phyloP scores from a whole-genome alignment of 495 filamentous ascomycete genomes.

The Penicillium flavigenum region DNA sequence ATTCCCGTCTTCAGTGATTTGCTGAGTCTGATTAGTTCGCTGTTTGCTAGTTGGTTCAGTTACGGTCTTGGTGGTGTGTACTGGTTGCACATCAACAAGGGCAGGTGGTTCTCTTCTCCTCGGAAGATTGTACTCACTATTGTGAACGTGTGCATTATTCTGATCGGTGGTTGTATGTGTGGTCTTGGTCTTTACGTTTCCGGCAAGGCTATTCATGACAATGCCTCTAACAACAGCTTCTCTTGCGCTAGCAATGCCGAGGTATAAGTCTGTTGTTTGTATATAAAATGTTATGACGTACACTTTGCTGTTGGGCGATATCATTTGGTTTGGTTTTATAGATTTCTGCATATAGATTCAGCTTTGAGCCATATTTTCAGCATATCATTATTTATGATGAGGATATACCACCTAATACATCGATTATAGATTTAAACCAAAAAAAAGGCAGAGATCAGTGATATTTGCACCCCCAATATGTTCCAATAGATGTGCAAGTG shows the following conservation, averaged over 20 bases:
- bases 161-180: constrained; percentile 38
- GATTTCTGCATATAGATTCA: constrained; percentile 5
- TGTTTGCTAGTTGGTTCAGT: constrained; percentile 42
- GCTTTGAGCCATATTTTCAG: constrained; percentile 3
- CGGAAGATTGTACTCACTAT: constrained; percentile 39
- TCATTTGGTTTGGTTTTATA: constrained; percentile 14
- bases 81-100: constrained; percentile 46
- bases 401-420: not conserved
- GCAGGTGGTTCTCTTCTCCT: constrained; percentile 33
- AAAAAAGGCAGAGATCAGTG: not conserved
- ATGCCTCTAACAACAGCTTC: constrained; percentile 34
- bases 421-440: not conserved
- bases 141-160: constrained; percentile 34
- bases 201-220: constrained; percentile 34
- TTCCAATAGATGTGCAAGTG: not conserved
- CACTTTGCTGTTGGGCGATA: constrained; percentile 3
- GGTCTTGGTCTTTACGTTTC: constrained; percentile 43
- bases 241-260: constrained; percentile 36
- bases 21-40: constrained; percentile 47
- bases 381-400: not conserved
- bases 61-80: constrained; percentile 46
- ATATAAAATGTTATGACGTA: not conserved
- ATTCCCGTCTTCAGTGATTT: constrained; percentile 72
- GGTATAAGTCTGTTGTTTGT: constrained; percentile 4
- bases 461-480: not conserved